phyloP scores from a whole-genome alignment of 2,329 filamentous ascomycete genomes.

The Calonectria naviculata region DNA sequence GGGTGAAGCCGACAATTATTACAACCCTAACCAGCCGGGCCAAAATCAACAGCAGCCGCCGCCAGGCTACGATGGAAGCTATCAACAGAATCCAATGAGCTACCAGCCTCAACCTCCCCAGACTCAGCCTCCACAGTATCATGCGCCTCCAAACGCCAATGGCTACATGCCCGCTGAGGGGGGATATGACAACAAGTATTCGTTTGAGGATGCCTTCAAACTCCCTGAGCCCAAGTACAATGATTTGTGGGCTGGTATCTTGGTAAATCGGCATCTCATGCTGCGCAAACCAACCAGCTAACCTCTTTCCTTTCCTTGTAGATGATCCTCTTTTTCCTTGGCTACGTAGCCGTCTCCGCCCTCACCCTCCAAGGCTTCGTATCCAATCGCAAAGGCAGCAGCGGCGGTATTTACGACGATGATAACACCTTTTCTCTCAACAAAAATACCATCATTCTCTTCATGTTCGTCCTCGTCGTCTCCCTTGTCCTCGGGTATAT shows the following conservation, averaged over 20 bases:
- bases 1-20: conserved; percentile 50
- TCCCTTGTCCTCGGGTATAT: conserved; percentile 79
- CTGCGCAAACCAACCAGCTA: neutral
- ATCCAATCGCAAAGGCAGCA: conserved; percentile 69
- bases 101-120: conserved; percentile 41
- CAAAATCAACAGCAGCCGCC: conserved; percentile 33
- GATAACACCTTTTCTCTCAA: conserved; percentile 75
- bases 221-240: conserved; percentile 88
- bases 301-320: conserved; percentile 39
- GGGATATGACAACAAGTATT: conserved; percentile 59
- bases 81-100: conserved; percentile 40
- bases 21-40: conserved; percentile 36
- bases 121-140: conserved; percentile 42
- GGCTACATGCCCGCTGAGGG: conserved; percentile 50
- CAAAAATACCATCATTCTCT: conserved; percentile 88
- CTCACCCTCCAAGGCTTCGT: conserved; percentile 82
- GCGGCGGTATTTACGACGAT: conserved; percentile 79
- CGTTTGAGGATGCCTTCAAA: conserved; percentile 86
- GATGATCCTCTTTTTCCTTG: conserved; percentile 77
- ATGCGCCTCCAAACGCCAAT: conserved; percentile 38
- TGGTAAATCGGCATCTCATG: conserved; percentile 62
- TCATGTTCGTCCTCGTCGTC: conserved; percentile 80
- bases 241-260: conserved; percentile 87
- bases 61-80: conserved; percentile 29
- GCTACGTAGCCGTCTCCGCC: conserved; percentile 81